A percentile compares a stretch with the other conserved stretches of the same genome.
Conservation (phyloP, 108 stramenopile species). For the Stephanodiscus minutulus region DNA sequence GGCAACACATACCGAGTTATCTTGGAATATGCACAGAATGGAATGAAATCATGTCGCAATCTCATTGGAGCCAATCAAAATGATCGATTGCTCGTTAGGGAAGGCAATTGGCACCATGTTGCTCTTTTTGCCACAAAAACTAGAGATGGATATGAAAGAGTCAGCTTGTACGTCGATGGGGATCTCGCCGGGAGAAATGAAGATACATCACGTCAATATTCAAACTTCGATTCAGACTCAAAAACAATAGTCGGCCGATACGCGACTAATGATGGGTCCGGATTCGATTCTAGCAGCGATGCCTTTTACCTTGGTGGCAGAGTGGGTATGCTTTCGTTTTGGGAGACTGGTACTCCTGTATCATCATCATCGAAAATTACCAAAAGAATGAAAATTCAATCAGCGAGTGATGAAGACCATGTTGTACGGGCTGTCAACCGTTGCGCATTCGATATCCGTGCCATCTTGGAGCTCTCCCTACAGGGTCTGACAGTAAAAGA, state of each 20-base stretch:
- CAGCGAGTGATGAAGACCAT: conserved; percentile 39
- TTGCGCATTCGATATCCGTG: conserved; percentile 30
- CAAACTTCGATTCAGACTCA: background rate
- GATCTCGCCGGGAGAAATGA: conserved; percentile 32
- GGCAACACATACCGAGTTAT: conserved; percentile 20
- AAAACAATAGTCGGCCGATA: conserved; percentile 22
- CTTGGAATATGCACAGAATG: conserved; percentile 24
- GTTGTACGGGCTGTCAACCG: conserved; percentile 27
- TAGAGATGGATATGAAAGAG: conserved; percentile 25
- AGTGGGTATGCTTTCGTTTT: conserved; percentile 44
- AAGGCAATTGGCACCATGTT: conserved; percentile 39
- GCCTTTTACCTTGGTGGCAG: conserved; percentile 31
- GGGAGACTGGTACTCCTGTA: conserved; percentile 33
- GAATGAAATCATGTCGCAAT: conserved; percentile 15
- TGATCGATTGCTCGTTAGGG: conserved; percentile 9
- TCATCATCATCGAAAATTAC: background rate
- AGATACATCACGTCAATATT: conserved; percentile 15
- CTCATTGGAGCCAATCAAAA: conserved; percentile 16
- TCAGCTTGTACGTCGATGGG: conserved; percentile 39
- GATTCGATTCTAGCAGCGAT: background rate
- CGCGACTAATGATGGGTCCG: background rate
- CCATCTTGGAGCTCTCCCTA: conserved; percentile 29
- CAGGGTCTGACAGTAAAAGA: conserved; percentile 37
- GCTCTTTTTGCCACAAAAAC: conserved; percentile 23
- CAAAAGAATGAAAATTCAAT: conserved; percentile 33